phyloP scores from a whole-genome alignment of 768 basidiomycete genomes.

The Xerocomellus dryophilus region DNA sequence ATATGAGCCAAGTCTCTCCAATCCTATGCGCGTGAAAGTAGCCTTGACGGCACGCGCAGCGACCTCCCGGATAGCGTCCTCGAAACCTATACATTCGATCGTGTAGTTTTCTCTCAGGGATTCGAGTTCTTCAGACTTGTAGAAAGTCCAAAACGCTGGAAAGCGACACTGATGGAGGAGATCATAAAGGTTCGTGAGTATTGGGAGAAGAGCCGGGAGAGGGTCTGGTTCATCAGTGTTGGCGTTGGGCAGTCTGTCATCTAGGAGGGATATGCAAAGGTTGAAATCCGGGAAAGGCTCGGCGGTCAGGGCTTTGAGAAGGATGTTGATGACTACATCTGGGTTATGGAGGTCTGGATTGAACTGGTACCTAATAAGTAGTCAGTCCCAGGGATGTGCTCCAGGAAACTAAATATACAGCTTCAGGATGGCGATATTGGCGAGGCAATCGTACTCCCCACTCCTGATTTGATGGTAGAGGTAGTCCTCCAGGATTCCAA shows the following conservation, averaged over 20 bases:
- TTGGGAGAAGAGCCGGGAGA: conserved; percentile 64
- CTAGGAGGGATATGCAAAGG: conserved; percentile 89
- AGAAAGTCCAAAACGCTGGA: conserved; percentile 79
- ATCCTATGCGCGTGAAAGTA: conserved; percentile 71
- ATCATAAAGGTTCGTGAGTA: conserved; percentile 62
- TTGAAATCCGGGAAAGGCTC: conserved; percentile 91
- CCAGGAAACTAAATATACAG: conserved; percentile 47
- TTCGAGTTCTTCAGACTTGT: conserved; percentile 67
- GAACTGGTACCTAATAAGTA: conserved; percentile 78
- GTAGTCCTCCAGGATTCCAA: conserved; percentile 93
- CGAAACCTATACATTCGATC: conserved; percentile 78
- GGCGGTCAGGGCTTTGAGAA: conserved; percentile 85
- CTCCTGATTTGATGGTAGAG: conserved; percentile 90
- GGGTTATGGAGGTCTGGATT: conserved; percentile 91
- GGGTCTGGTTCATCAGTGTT: conserved; percentile 80
- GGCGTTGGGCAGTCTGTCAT: conserved; percentile 58
- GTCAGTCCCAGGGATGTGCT: background rate
- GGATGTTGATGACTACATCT: conserved; percentile 91
- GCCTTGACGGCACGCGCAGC: conserved; percentile 74
- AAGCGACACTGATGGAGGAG: conserved; percentile 83
- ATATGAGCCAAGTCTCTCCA: conserved; percentile 66
- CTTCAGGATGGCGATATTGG: conserved; percentile 93
- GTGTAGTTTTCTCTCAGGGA: conserved; percentile 82
- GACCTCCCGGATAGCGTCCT: conserved; percentile 76
- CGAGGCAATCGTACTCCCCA: conserved; percentile 90